Evolutionary conservation across 148 eudicot genomes (phyloP), one percentile per base, ranked within the genome.

Genomic region (Gaultheria prostrata): DNA sequence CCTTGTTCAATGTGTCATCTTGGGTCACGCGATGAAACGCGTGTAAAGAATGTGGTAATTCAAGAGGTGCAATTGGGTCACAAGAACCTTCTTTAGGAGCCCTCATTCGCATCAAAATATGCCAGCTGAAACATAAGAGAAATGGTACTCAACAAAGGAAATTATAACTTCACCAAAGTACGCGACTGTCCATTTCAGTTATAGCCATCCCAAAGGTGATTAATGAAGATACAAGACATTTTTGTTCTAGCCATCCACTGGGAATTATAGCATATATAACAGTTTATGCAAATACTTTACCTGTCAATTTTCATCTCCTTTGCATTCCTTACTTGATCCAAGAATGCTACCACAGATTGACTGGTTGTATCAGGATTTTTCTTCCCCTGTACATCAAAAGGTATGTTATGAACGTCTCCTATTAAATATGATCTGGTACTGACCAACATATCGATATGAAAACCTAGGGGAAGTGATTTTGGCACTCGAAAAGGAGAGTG

Each of bases 231-330:
- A 74, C 8, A 43, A 46, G 14, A 43, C 9, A 73, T 10, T 46
- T 24, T 21, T 7, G 24, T 48, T 49, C 56, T 76, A 48, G 32
- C 28, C 56, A 76, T 77, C 51, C 11, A 20, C 2, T 43, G 9
- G 30, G 46, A 13, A 39, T 33, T 33, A 30, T 26, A 26, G 17
- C 2, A 0, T 26, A 0, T 26, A 10, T 70, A 70, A 33, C 18
- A 17, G 18, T 17, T 74, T 18, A 20, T 9, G 67, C 28, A 82
- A 26, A 39, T 59, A 10, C 71, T 50, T 78, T 78, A 89, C 92
- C 92, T 90, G 85, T 90, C 92, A 53, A 90, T 81, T 86, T 89
- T 89, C 92, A 90, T 90, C 87, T 86, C 90, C 82, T 80, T 87
- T 11, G 89, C 89, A 81, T 85, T 83, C 83, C 72, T 86, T 48